Conservation (phyloP, 2,329 filamentous ascomycete genomes). For the Exophiala aquamarina region DNA sequence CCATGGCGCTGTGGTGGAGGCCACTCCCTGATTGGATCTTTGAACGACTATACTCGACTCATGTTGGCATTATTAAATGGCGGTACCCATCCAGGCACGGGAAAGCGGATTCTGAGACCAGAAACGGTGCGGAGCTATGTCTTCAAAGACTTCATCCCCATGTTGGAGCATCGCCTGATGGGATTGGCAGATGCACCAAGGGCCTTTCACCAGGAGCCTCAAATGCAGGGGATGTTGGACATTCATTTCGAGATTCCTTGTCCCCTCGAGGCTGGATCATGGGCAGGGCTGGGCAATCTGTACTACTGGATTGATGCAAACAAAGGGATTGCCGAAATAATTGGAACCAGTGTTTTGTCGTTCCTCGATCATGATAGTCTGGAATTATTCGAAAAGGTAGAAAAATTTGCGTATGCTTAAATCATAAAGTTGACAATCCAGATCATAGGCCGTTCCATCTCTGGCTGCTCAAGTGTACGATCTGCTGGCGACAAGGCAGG, state of each 20-base stretch:
- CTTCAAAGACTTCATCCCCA: slow-evolving; percentile 16
- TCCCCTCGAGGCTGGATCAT: slow-evolving; percentile 20
- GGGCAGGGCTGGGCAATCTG: slow-evolving; percentile 25
- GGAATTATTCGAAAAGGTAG: slow-evolving; percentile 20
- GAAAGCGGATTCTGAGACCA: slow-evolving; percentile 19
- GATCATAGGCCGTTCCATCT: too few species aligned
- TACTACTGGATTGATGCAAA: slow-evolving; percentile 26
- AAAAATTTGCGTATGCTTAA: slow-evolving; percentile 23
- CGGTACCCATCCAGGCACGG: slow-evolving; percentile 18
- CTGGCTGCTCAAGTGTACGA: too few species aligned
- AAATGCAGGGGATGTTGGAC: slow-evolving; percentile 7
- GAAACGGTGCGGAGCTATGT: slow-evolving; percentile 22
- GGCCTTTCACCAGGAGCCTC: slow-evolving; percentile 9
- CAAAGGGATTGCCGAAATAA: slow-evolving; percentile 16
- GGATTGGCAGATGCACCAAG: slow-evolving; percentile 4
- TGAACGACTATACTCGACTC: slow-evolving; percentile 23
- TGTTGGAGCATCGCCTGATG: too few species aligned
- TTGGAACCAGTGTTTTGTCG: slow-evolving; percentile 12
- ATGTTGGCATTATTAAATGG: slow-evolving; percentile 20
- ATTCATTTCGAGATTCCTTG: slow-evolving; percentile 2
- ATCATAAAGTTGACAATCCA: too few species aligned
- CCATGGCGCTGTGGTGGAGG: too few species aligned
- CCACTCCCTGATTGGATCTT: too few species aligned
- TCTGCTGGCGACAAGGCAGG: too few species aligned
- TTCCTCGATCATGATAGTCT: slow-evolving; percentile 19